Base-by-base conservation (phyloP, 371 early-diverging fungal species). In the Neoconidiobolus thromboides region DNA sequence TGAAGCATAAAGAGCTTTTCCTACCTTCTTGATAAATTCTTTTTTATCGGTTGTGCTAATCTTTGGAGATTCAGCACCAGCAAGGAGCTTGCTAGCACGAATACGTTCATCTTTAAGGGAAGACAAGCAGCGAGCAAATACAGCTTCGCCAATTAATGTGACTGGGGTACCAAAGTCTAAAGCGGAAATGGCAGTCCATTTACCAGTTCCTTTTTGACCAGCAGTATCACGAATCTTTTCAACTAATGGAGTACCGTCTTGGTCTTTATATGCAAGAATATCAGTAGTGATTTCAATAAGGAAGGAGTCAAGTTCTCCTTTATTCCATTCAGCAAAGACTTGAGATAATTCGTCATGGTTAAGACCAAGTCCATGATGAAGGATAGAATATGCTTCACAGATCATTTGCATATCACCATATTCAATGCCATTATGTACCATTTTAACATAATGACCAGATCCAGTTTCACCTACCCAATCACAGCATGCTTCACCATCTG, bases 361-460 rank as follows among this genome's bases (percentile, higher is more conserved):
- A 60, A 88, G 68, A 52, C 84, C 86, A 48, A 93, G 76, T 64
- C 83, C 83, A 61, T 87, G 85, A 73, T 85, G 85, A 75, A 97
- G 72, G 68, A 96, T 77, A 62, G 88, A 83, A 77, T 96, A 99
- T 60, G 90, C 88, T 79, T 99, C 99, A 66, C 87, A 83, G 63
- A 98, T 89, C 75, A 99, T 80, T 74, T 95, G 96, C 99, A 99
- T 98, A 72, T 96, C 97, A 62, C 96, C 98, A 72, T 99, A 99
- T 73, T 99, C 99, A 67, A 99, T 99, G 69, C 98, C 98, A 77
- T 98, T 99, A 84, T 98, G 99, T 51, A 99, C 98, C 94, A 97
- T 98, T 83, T 99, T 98, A 69, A 99, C 98, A 73, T 95, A 97
- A 80, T 99, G 99, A 42, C 99, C 99, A 43, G 98, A 87, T 49